Evolutionary conservation across 192 early-diverging fungal species (phyloP).

Genomic region (Mortierella antarctica): DNA sequence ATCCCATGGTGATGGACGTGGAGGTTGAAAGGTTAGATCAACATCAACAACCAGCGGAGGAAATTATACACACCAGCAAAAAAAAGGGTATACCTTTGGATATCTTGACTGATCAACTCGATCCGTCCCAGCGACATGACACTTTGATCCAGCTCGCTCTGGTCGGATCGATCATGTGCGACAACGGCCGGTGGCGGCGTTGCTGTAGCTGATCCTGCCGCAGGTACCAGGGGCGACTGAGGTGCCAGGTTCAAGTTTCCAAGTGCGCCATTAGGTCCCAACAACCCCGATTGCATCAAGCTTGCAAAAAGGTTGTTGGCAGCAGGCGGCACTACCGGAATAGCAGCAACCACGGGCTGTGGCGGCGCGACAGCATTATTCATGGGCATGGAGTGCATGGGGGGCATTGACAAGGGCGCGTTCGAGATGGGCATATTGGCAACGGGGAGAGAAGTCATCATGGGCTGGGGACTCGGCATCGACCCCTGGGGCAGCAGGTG

Average conservation of each 20-base stretch:
- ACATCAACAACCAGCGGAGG: neutral
- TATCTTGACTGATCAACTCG: slow-evolving; percentile 60
- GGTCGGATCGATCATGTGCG: slow-evolving; percentile 3
- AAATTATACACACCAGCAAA: neutral
- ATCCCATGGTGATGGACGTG: slow-evolving; percentile 12
- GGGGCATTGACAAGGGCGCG: slow-evolving; percentile 8
- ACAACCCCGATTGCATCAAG: slow-evolving; percentile 40
- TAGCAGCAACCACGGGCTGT: slow-evolving; percentile 1
- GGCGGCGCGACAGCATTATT: neutral
- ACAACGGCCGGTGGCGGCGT: neutral
- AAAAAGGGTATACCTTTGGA: slow-evolving; percentile 52
- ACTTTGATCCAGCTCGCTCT: slow-evolving; percentile 33
- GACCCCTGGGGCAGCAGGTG: slow-evolving; percentile 20
- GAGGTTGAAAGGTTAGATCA: neutral
- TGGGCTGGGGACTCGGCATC: slow-evolving; percentile 3
- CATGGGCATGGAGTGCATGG: slow-evolving; percentile 4
- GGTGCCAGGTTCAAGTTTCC: slow-evolving; percentile 18
- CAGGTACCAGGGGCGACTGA: slow-evolving; percentile 19
- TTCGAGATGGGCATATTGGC: slow-evolving; percentile 4
- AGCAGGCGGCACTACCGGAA: slow-evolving; percentile 9
- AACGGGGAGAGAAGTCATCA: slow-evolving; percentile 6
- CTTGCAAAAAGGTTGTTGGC: slow-evolving; percentile 40
- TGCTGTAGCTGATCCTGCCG: slow-evolving; percentile 16
- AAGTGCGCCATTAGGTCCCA: slow-evolving; percentile 35
- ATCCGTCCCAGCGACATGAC: slow-evolving; percentile 54